Conservation (phyloP, 768 basidiomycete genomes). For the Polyporus arcularius region DNA sequence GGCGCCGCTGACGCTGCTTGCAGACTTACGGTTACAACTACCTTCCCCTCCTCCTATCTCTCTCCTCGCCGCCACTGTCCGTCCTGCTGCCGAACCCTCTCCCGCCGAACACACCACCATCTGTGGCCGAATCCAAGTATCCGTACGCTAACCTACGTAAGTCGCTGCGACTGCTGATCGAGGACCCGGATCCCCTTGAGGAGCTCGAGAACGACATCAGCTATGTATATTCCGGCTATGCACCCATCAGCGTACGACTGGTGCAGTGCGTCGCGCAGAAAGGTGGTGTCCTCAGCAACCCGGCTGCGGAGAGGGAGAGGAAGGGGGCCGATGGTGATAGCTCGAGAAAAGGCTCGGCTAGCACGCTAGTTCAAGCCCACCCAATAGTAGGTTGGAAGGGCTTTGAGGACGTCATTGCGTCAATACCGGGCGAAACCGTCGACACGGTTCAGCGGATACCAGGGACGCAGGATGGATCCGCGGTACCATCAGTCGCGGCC, state of each 20-base stretch:
- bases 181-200: constrained; percentile 77
- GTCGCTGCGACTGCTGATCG: constrained; percentile 87
- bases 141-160: constrained; percentile 78
- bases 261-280: constrained; percentile 94
- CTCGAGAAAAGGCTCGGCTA: constrained; percentile 38
- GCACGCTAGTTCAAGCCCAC: constrained; percentile 75
- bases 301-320: constrained; percentile 59
- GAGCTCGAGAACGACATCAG: constrained; percentile 93
- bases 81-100: constrained; percentile 67
- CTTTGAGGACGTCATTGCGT: constrained; percentile 85
- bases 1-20: constrained; percentile 29
- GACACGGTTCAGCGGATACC: constrained; percentile 63
- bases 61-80: constrained; percentile 66
- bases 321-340: constrained; percentile 37
- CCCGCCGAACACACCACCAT: constrained; percentile 49
- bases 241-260: constrained; percentile 87
- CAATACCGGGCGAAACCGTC: constrained; percentile 83
- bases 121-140: constrained; percentile 52
- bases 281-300: constrained; percentile 83
- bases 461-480: constrained; percentile 27
- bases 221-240: constrained; percentile 96
- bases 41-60: constrained; percentile 66
- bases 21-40: constrained; percentile 78
- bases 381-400: constrained; percentile 97
- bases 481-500: constrained; percentile 30